Base-by-base conservation (phyloP, 176 grass and related monocot genomes). In the Cenchrus americanus region DNA sequence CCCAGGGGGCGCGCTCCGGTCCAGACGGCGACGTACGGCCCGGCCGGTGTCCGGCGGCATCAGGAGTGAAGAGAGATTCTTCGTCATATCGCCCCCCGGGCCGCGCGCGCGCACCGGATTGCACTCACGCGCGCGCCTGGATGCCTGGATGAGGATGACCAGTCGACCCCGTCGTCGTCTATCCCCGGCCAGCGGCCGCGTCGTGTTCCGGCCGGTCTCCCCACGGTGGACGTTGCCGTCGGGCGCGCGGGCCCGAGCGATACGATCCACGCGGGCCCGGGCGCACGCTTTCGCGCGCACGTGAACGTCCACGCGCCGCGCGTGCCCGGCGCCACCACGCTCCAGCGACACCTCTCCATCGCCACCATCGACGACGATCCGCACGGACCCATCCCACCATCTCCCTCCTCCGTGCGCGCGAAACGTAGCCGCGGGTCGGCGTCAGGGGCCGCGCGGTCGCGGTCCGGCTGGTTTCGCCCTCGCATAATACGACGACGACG, bases 221-320 rank as follows among this genome's bases (percentile, higher is more conserved):
- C n/a, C 26, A 9, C 7, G 69, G 48, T 55, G 68, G 26, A 8
- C 69, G 70, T 81, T 49, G 77, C 50, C 70, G 70, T 82, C 70
- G n/a, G 26, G 21, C 49, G 49, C 13, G 34, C 14, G 3, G 4
- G 13, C 14, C 40, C 62, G 68, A 50, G 21, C 78, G 34, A 37
- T 37, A 37, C 34, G 34, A 37, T 37, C 34, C 34, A 43, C 51
- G 46, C 24, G 70, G 42, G 19, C 18, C 52, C 32, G 32, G 21
- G 64, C 22, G 65, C 66, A 88, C 73, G n/a, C 59, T 37, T 14
- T 43, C 2, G 65, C 23, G 0, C 3, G 81, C 87, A 84, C 81
- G 81, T 84, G 87, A 84, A 84, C 69, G 4, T 62, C 87, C 87
- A 89, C 76, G 87, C 69, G 76, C 62, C n/a, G 62, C 61, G 76